A percentile compares a stretch with the other conserved stretches of the same genome.
Evolutionary conservation across 2,329 filamentous ascomycete species (phyloP).

Genomic region (Penicillium corylophilum): DNA sequence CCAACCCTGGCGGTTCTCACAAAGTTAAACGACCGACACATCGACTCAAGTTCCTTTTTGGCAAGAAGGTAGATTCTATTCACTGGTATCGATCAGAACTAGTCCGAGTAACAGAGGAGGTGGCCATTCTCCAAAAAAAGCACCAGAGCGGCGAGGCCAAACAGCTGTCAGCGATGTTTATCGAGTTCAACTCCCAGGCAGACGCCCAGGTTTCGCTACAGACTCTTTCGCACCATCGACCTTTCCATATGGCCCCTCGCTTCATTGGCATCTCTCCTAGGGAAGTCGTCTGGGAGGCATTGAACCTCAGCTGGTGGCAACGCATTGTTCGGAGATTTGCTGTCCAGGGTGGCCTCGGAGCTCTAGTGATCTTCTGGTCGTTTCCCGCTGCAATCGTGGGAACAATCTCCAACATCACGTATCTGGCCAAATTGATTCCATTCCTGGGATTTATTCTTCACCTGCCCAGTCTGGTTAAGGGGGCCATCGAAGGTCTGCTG

Average conservation of each 20-base stretch:
- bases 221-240: constrained; percentile 78
- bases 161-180: constrained; percentile 74
- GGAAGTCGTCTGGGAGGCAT: constrained; percentile 85
- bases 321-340: constrained; percentile 69
- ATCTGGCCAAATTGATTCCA: constrained; percentile 51
- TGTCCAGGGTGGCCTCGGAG: constrained; percentile 68
- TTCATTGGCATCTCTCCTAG: constrained; percentile 77
- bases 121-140: constrained; percentile 63
- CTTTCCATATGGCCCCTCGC: constrained; percentile 82
- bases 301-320: constrained; percentile 82
- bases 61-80: constrained; percentile 87
- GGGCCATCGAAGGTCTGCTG: constrained; percentile 78
- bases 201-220: constrained; percentile 86
- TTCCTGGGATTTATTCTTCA: constrained; percentile 74
- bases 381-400: constrained; percentile 76
- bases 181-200: constrained; percentile 80
- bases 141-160: constrained; percentile 65
- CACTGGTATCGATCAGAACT: constrained; percentile 78
- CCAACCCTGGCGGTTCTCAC: constrained; percentile 27
- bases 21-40: constrained; percentile 68
- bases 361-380: constrained; percentile 83
- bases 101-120: constrained; percentile 66
- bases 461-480: constrained; percentile 69
- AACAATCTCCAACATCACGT: constrained; percentile 79
- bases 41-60: constrained; percentile 63